A percentile compares a stretch with the other conserved stretches of the same genome.
These are phyloP conservation scores for Debaryomyces robertsiae DNA, from an alignment of 1,139 yeast genomes.

Conservation along the genomic window DNA sequence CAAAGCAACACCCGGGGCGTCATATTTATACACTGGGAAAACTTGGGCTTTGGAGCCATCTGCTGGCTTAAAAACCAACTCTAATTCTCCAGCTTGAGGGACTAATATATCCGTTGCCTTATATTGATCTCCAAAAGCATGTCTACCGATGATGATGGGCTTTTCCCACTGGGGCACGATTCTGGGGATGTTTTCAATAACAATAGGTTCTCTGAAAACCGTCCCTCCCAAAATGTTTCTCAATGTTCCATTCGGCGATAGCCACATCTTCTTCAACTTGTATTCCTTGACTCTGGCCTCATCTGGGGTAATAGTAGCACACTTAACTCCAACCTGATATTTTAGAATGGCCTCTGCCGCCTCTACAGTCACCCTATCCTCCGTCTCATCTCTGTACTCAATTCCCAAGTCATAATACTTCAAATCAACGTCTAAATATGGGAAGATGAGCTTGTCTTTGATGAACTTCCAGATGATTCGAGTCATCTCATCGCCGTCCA, in stretches of 20 bases:
- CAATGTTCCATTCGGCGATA: slow-evolving; percentile 95
- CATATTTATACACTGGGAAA: slow-evolving; percentile 69
- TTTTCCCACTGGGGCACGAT: slow-evolving; percentile 91
- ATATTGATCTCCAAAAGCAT: slow-evolving; percentile 96
- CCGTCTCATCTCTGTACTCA: slow-evolving; percentile 80
- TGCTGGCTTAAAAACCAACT: slow-evolving; percentile 75
- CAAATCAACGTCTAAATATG: slow-evolving; percentile 83
- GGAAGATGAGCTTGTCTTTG: slow-evolving; percentile 77
- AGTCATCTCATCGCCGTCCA: slow-evolving; percentile 97
- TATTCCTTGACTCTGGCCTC: slow-evolving; percentile 93
- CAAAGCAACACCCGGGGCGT: slow-evolving; percentile 81
- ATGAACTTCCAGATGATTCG: slow-evolving; percentile 89
- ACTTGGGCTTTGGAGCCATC: slow-evolving; percentile 62
- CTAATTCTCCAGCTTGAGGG: slow-evolving; percentile 77
- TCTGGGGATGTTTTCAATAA: slow-evolving; percentile 85
- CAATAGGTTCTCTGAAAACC: slow-evolving; percentile 95
- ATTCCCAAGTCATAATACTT: slow-evolving; percentile 91
- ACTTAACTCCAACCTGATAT: slow-evolving; percentile 91
- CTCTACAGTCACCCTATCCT: slow-evolving; percentile 85
- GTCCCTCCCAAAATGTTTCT: slow-evolving; percentile 95
- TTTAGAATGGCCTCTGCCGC: slow-evolving; percentile 88
- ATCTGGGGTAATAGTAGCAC: slow-evolving; percentile 99
- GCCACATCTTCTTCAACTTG: slow-evolving; percentile 92
- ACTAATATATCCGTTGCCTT: slow-evolving; percentile 85
- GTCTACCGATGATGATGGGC: slow-evolving; percentile 96